Percentiles rank a stretch among this genome's conserved stretches.
phyloP scores from a whole-genome alignment of 768 basidiomycete genomes.

The Calocera viscosa region DNA sequence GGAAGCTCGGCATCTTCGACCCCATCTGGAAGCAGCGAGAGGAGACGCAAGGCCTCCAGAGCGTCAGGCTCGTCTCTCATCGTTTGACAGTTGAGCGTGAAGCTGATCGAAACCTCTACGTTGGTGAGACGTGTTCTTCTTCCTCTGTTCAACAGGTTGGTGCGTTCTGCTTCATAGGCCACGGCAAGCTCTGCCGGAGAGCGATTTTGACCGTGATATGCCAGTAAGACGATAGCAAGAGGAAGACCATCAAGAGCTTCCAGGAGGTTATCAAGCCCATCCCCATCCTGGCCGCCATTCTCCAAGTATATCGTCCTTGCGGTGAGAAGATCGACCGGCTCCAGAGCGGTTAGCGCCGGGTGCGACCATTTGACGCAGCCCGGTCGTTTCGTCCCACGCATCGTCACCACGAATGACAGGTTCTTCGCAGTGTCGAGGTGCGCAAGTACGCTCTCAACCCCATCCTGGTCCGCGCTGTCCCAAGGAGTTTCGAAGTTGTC shows the following conservation, averaged over 20 bases:
- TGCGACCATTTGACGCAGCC: background rate
- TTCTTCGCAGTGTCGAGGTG: background rate
- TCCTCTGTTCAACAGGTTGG: background rate
- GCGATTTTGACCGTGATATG: background rate
- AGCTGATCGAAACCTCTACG: conserved; percentile 19
- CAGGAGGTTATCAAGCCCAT: background rate
- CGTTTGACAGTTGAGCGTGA: conserved; percentile 19
- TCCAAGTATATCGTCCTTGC: background rate
- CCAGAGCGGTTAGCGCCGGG: background rate
- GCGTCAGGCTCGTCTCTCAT: conserved; percentile 21
- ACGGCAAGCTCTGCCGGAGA: background rate
- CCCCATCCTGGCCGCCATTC: background rate
- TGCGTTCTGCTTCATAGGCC: background rate
- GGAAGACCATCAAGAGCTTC: background rate
- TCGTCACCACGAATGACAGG: background rate
- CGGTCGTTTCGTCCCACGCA: background rate
- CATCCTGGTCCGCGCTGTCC: background rate
- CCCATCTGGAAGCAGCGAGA: conserved; percentile 24
- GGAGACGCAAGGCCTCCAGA: conserved; percentile 18
- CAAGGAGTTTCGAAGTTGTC: background rate
- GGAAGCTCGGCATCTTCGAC: no score
- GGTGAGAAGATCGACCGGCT: background rate
- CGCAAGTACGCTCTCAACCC: background rate
- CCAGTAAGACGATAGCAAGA: background rate
- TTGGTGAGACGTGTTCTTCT: conserved; percentile 13